These are phyloP conservation scores for Hypericum perforatum DNA, from an alignment of 345 rosid genomes.

Conservation along the genomic window DNA sequence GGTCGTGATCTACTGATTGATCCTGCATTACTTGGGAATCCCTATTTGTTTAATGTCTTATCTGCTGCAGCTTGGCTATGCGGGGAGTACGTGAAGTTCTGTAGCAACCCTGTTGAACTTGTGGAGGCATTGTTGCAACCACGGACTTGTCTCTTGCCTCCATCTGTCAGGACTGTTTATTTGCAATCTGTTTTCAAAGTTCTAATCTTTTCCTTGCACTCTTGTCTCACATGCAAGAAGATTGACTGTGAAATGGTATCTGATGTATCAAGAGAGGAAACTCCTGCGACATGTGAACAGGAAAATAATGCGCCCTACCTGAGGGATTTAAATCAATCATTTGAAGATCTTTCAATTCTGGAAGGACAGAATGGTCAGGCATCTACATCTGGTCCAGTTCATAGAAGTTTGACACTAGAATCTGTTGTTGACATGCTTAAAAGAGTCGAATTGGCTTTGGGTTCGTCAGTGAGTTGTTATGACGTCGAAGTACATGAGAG, in stretches of 20 bases:
- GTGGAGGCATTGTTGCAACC: slow-evolving; percentile 84
- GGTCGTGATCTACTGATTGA: slow-evolving; percentile 72
- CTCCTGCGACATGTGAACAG: slow-evolving; percentile 11
- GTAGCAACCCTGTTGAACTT: slow-evolving; percentile 56
- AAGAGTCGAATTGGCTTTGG: slow-evolving; percentile 28
- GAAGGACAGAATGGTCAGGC: slow-evolving; percentile 19
- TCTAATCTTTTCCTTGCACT: slow-evolving; percentile 39
- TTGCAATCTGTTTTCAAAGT: slow-evolving; percentile 68
- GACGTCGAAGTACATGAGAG: too few species aligned
- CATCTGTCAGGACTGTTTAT: slow-evolving; percentile 54
- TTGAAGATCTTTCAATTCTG: slow-evolving; percentile 24
- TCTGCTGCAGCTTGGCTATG: slow-evolving; percentile 94
- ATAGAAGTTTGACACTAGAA: slow-evolving; percentile 27
- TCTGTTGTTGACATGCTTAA: slow-evolving; percentile 44
- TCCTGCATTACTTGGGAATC: slow-evolving; percentile 93
- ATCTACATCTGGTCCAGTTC: slow-evolving; percentile 18
- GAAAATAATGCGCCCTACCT: slow-evolving; percentile 21
- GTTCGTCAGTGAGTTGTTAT: too few species aligned
- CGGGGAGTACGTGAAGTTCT: slow-evolving; percentile 76
- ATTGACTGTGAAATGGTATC: slow-evolving; percentile 13
- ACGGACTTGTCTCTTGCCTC: slow-evolving; percentile 66
- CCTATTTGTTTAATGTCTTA: slow-evolving; percentile 58
- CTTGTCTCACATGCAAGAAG: slow-evolving; percentile 27
- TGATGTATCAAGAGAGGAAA: slow-evolving; percentile 12
- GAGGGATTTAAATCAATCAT: slow-evolving; percentile 20